phyloP scores from a whole-genome alignment of 179 eudicot genomes.

The Silene vulgaris region DNA sequence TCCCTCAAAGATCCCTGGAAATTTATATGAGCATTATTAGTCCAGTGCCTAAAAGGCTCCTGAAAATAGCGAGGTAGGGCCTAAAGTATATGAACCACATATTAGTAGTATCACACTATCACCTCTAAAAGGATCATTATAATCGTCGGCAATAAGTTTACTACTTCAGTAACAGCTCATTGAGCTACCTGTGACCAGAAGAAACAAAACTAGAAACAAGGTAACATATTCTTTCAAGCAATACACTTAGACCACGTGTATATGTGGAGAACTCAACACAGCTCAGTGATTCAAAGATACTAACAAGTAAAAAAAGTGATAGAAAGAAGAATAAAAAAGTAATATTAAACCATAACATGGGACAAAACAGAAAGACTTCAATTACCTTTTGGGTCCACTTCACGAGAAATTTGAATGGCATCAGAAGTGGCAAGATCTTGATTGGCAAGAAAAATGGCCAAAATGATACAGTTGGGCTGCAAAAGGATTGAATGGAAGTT shows the following conservation, averaged over 20 bases:
- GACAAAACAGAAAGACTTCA: neutral
- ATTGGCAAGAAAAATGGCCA: conserved; percentile 97
- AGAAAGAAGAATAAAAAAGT: neutral
- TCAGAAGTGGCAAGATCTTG: conserved; percentile 99
- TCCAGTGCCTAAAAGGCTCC: neutral
- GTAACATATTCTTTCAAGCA: neutral
- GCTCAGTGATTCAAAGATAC: neutral
- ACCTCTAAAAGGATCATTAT: neutral
- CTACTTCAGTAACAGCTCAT: conserved; percentile 9
- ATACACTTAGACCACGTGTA: neutral
- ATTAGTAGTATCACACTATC: neutral
- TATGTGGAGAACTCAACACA: neutral
- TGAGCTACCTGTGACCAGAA: neutral
- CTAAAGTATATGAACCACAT: neutral
- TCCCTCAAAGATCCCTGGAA: neutral
- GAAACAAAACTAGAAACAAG: neutral
- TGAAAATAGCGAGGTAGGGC: neutral
- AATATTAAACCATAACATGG: neutral
- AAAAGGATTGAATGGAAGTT: conserved; percentile 10
- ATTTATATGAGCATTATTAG: too few relatives aligned
- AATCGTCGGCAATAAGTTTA: neutral
- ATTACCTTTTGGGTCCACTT: conserved; percentile 90
- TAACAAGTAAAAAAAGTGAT: neutral
- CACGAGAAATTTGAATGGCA: conserved; percentile 96
- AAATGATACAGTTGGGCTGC: conserved; percentile 96